A percentile compares a stretch with the other conserved stretches of the same genome.
Conservation (phyloP, 805 yeast genomes). For the Wickerhamiella vanderwaltii region DNA sequence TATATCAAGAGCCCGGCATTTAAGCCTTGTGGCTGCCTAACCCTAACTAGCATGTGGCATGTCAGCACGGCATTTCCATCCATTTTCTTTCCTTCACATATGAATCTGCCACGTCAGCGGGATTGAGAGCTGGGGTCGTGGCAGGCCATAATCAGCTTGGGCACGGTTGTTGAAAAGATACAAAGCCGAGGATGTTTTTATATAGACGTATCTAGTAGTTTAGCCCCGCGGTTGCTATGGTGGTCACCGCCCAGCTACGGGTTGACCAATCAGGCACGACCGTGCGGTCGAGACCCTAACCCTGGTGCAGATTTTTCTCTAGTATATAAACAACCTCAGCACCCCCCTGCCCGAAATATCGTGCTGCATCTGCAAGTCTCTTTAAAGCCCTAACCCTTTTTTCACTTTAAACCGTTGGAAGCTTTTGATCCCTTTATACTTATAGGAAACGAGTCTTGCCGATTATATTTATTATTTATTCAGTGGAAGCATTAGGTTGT, state of each 20-base stretch:
- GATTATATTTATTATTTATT: constrained; percentile 10
- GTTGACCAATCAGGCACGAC: constrained; percentile 6
- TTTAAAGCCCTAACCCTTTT: constrained; percentile 7
- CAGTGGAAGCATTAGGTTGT: constrained; percentile 11
- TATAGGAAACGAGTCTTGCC: background rate
- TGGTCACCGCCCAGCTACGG: constrained; percentile 16
- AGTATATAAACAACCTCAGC: constrained; percentile 7
- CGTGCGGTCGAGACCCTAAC: constrained; percentile 8
- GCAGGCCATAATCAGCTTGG: background rate
- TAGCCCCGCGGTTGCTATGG: constrained; percentile 1
- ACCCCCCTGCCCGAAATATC: constrained; percentile 3
- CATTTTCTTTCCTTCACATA: background rate
- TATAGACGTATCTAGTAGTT: background rate
- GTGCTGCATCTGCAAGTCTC: constrained; percentile 8
- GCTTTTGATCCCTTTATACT: background rate
- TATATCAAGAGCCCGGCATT: too few species aligned
- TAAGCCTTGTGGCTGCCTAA: background rate
- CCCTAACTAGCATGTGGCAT: constrained; percentile 1
- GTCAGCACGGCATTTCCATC: constrained; percentile 3
- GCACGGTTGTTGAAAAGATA: background rate
- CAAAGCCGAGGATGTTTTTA: background rate
- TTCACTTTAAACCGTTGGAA: too few species aligned
- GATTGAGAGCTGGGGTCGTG: background rate
- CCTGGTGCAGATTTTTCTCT: constrained; percentile 7
- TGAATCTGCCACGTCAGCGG: constrained; percentile 5